These are phyloP conservation scores for Penicillium manginii DNA, from an alignment of 495 filamentous ascomycete genomes.

Conservation along the genomic window DNA sequence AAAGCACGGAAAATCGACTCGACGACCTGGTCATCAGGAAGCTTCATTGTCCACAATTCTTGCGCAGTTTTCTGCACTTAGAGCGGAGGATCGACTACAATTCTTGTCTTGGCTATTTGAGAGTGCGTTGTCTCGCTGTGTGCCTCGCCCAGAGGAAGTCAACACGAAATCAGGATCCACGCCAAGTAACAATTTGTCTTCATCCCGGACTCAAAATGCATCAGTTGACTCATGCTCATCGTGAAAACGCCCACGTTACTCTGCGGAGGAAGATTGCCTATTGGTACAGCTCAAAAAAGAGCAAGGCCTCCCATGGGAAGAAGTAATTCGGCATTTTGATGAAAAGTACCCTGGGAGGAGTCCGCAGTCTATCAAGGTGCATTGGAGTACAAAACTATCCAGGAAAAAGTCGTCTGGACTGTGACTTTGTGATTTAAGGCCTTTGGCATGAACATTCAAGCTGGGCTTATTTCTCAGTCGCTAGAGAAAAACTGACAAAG, in stretches of 20 bases:
- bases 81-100: slow-evolving; percentile 17
- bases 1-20: not conserved
- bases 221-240: not conserved
- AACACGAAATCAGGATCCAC: not conserved
- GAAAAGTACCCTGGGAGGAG: slow-evolving; percentile 16
- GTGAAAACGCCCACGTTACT: slow-evolving; percentile 10
- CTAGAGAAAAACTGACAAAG: not conserved
- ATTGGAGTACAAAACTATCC: slow-evolving; percentile 11
- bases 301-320: slow-evolving; percentile 11
- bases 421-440: not conserved
- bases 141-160: slow-evolving; percentile 1
- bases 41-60: slow-evolving; percentile 10
- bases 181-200: slow-evolving; percentile 1
- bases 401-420: not conserved
- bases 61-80: slow-evolving; percentile 18
- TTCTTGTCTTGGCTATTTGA: slow-evolving; percentile 25
- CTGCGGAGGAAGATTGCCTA: slow-evolving; percentile 8
- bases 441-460: not conserved
- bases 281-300: slow-evolving; percentile 16
- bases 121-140: slow-evolving; percentile 14
- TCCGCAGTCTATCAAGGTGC: slow-evolving; percentile 11
- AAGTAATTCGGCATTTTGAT: slow-evolving; percentile 12
- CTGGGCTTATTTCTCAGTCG: not conserved
- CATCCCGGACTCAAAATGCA: slow-evolving; percentile 1
- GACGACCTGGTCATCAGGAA: not conserved